A percentile compares a stretch with the other conserved stretches of the same genome.
Evolutionary conservation across 257 asterid species (phyloP).

Genomic region (Galeopsis tetrahit): DNA sequence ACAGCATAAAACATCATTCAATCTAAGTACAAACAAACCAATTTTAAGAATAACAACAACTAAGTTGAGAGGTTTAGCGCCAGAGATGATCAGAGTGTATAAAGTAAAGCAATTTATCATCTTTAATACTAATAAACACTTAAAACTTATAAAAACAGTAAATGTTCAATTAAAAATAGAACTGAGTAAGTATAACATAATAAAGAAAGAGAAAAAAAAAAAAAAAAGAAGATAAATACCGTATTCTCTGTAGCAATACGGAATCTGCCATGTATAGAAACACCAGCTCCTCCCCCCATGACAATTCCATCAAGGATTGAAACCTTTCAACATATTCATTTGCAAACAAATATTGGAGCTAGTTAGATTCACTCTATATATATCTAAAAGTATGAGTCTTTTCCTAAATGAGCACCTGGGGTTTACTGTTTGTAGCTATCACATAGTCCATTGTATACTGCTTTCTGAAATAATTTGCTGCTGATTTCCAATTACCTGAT

Average conservation of each 20-base stretch:
- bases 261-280: constrained; percentile 86
- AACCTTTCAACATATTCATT: constrained; percentile 52
- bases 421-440: constrained; percentile 80
- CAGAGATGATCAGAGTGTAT: constrained; percentile 7
- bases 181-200: background rate
- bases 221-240: constrained; percentile 44
- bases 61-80: constrained; percentile 13
- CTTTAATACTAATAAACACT: too few relatives aligned
- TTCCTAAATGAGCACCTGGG: constrained; percentile 64
- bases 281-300: constrained; percentile 98
- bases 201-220: too few relatives aligned
- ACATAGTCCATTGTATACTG: constrained; percentile 74
- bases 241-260: constrained; percentile 91
- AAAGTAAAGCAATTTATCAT: constrained; percentile 10
- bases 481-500: constrained; percentile 77
- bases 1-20: background rate
- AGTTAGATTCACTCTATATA: constrained; percentile 3
- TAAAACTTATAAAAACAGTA: too few relatives aligned
- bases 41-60: background rate
- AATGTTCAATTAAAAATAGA: too few relatives aligned
- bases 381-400: constrained; percentile 2
- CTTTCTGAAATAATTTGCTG: constrained; percentile 63
- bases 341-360: constrained; percentile 11
- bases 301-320: constrained; percentile 92
- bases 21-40: background rate